phyloP scores from a whole-genome alignment of 345 rosid species.

The Boechera retrofracta region DNA sequence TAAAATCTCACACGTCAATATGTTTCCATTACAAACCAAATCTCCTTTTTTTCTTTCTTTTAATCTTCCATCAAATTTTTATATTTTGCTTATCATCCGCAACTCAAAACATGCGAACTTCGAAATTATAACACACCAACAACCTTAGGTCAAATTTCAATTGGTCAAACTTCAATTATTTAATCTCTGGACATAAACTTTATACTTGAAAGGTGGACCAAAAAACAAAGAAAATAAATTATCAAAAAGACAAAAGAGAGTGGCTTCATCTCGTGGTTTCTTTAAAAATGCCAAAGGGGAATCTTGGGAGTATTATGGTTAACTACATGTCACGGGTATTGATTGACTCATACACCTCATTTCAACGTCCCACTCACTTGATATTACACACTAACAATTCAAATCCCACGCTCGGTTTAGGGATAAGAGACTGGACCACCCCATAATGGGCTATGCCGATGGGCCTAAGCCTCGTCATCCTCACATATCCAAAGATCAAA shows the following conservation, averaged over 20 bases:
- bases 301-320: slow-evolving; percentile 43
- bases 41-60: background rate
- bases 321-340: slow-evolving; percentile 45
- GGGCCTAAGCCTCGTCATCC: slow-evolving; percentile 26
- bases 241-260: slow-evolving; percentile 23
- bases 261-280: slow-evolving; percentile 43
- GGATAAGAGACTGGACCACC: slow-evolving; percentile 30
- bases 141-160: background rate
- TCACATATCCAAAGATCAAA: slow-evolving; percentile 6
- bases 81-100: background rate
- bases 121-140: background rate
- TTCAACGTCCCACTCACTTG: slow-evolving; percentile 35
- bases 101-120: background rate
- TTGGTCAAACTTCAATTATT: slow-evolving; percentile 6
- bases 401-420: slow-evolving; percentile 24
- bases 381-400: slow-evolving; percentile 19
- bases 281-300: slow-evolving; percentile 41
- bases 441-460: slow-evolving; percentile 19
- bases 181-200: background rate
- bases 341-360: slow-evolving; percentile 28
- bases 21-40: slow-evolving; percentile 17
- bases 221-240: slow-evolving; percentile 3
- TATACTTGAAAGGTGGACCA: background rate
- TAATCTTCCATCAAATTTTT: background rate
- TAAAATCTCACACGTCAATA: slow-evolving; percentile 13